These are phyloP conservation scores for Spergularia bocconei DNA, from an alignment of 148 eudicot genomes.

Conservation along the genomic window DNA sequence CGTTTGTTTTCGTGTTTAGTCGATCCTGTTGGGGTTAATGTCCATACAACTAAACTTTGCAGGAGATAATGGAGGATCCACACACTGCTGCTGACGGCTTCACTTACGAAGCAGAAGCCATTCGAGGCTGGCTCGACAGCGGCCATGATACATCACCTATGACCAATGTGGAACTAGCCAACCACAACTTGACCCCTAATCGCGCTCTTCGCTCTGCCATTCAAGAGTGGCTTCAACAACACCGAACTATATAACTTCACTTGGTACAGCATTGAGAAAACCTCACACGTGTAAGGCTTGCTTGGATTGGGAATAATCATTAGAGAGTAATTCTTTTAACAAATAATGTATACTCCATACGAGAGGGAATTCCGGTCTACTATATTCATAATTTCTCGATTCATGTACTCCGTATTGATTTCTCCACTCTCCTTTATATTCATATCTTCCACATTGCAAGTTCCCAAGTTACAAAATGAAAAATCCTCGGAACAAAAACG, in stretches of 20 bases:
- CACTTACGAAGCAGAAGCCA: conserved; percentile 81
- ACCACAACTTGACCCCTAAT: conserved; percentile 55
- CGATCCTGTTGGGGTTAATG: not conserved
- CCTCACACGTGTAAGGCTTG: no score
- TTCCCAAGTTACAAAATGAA: no score
- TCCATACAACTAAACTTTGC: conserved; percentile 15
- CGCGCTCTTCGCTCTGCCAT: conserved; percentile 80
- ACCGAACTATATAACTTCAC: conserved; percentile 2
- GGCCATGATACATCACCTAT: conserved; percentile 74
- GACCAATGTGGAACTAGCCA: conserved; percentile 52
- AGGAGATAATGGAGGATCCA: conserved; percentile 88
- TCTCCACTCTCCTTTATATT: no score
- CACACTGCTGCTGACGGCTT: conserved; percentile 89
- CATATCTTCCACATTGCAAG: no score
- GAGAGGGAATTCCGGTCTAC: no score
- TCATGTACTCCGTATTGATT: no score
- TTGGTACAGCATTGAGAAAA: not conserved
- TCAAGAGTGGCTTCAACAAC: conserved; percentile 63
- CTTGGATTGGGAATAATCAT: no score
- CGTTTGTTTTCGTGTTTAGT: not conserved
- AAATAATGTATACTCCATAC: no score
- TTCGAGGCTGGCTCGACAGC: conserved; percentile 62
- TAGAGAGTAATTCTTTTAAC: no score
- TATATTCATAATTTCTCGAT: no score
- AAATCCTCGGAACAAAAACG: no score